These are phyloP conservation scores for Trichosporon sp. DNA, from an alignment of 1,284 basidiomycete genomes.

Conservation along the genomic window DNA sequence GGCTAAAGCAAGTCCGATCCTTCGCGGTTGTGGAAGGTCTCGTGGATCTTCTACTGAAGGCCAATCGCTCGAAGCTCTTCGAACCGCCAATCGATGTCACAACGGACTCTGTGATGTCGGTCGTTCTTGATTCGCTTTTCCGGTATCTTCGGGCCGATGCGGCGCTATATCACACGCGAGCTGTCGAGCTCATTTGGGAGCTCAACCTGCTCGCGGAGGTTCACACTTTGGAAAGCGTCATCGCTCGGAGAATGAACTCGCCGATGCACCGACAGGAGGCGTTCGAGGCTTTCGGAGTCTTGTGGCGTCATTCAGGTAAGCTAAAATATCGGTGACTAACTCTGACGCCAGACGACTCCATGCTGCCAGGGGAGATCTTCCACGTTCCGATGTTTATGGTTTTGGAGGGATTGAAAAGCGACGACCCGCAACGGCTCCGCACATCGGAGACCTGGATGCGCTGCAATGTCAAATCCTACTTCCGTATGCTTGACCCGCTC, in stretches of 20 bases:
- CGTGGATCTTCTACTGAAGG: conserved; percentile 56
- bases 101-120: conserved; percentile 22
- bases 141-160: conserved; percentile 64
- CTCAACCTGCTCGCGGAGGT: conserved; percentile 37
- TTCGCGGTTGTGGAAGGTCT: conserved; percentile 63
- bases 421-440: conserved; percentile 65
- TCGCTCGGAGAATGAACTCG: conserved; percentile 49
- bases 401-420: conserved; percentile 71
- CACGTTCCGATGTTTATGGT: conserved; percentile 81
- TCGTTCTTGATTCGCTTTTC: conserved; percentile 54
- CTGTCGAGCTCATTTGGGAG: conserved; percentile 79
- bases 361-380: conserved; percentile 71
- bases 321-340: neutral
- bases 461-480: conserved; percentile 81
- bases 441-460: conserved; percentile 93
- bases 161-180: conserved; percentile 71
- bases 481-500: conserved; percentile 81
- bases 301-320: conserved; percentile 83
- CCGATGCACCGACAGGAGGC: conserved; percentile 47
- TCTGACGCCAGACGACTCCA: conserved; percentile 62
- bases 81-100: conserved; percentile 23
- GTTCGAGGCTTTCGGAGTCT: conserved; percentile 81
- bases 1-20: conserved; percentile 54
- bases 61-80: conserved; percentile 32
- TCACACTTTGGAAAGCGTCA: conserved; percentile 58